A percentile compares a stretch with the other conserved stretches of the same genome.
These are phyloP conservation scores for Rhodotorula sphaerocarpa DNA, from an alignment of 768 basidiomycete genomes.

Conservation along the genomic window DNA sequence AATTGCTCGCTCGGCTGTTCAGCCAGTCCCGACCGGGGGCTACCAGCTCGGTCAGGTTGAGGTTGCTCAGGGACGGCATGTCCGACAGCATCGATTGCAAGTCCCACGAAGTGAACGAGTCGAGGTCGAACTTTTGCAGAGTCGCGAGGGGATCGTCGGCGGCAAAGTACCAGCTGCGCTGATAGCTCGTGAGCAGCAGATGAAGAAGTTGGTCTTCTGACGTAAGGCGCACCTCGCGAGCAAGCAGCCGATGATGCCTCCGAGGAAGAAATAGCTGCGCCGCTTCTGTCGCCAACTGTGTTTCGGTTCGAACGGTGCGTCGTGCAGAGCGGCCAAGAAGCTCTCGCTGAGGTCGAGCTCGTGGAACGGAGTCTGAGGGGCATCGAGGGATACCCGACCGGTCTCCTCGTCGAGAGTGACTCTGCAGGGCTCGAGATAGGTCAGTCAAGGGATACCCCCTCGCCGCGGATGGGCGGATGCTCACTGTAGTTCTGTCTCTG, in stretches of 20 bases:
- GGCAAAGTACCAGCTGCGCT: slow-evolving; percentile 27
- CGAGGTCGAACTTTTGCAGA: slow-evolving; percentile 17
- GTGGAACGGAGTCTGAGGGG: slow-evolving; percentile 26
- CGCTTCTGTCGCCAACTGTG: slow-evolving; percentile 12
- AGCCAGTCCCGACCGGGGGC: slow-evolving; percentile 32
- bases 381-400: slow-evolving; percentile 23
- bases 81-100: slow-evolving; percentile 24
- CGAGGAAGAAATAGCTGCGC: slow-evolving; percentile 5
- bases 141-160: slow-evolving; percentile 28
- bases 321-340: slow-evolving; percentile 23
- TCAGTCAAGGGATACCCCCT: too few relatives aligned
- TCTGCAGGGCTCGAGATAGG: not conserved
- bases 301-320: slow-evolving; percentile 20
- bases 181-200: not conserved
- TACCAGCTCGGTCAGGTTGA: slow-evolving; percentile 23
- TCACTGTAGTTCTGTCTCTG: not conserved
- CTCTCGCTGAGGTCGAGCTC: slow-evolving; percentile 32
- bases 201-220: not conserved
- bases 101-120: slow-evolving; percentile 23
- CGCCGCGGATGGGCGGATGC: not conserved
- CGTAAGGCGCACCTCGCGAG: not conserved
- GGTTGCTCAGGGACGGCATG: slow-evolving; percentile 13
- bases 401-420: slow-evolving; percentile 20
- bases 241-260: slow-evolving; percentile 20
- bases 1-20: slow-evolving; percentile 10